These are phyloP conservation scores for Trametes gibbosa DNA, from an alignment of 768 basidiomycete species.

Conservation along the genomic window DNA sequence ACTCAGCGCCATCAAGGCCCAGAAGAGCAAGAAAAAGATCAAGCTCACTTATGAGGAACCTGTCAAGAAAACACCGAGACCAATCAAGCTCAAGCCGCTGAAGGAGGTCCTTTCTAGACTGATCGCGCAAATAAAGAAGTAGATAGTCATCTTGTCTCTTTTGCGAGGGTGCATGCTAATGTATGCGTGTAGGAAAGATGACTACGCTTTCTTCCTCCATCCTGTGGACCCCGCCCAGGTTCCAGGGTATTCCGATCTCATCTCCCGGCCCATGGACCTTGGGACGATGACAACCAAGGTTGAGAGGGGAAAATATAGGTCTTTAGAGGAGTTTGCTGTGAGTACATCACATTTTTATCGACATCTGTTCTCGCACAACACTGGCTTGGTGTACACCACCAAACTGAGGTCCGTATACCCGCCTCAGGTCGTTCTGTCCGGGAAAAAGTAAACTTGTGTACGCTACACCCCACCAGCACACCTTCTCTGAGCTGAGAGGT, in stretches of 20 bases:
- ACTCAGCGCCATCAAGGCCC: conserved; percentile 57
- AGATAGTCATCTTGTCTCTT: conserved; percentile 16
- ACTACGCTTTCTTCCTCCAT: conserved; percentile 77
- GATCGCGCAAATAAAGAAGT: conserved; percentile 77
- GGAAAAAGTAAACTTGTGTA: background rate
- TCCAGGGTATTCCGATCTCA: conserved; percentile 60
- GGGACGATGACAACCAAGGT: conserved; percentile 84
- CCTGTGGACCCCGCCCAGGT: conserved; percentile 64
- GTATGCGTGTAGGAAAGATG: conserved; percentile 61
- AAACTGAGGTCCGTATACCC: too few species aligned
- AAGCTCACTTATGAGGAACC: conserved; percentile 25
- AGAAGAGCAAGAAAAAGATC: conserved; percentile 42
- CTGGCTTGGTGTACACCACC: too few species aligned
- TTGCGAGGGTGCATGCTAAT: background rate
- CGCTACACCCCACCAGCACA: too few species aligned
- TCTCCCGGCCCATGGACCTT: conserved; percentile 90
- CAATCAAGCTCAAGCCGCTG: conserved; percentile 73
- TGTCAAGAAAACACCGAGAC: conserved; percentile 44
- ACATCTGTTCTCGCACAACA: background rate
- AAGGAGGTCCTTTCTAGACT: conserved; percentile 71
- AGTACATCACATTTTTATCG: conserved; percentile 22
- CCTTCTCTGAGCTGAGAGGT: too few species aligned
- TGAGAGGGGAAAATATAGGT: conserved; percentile 69
- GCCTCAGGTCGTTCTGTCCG: too few species aligned
- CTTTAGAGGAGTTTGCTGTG: conserved; percentile 77